phyloP scores from a whole-genome alignment of 1,284 basidiomycete genomes.

The Moniliella sp. region DNA sequence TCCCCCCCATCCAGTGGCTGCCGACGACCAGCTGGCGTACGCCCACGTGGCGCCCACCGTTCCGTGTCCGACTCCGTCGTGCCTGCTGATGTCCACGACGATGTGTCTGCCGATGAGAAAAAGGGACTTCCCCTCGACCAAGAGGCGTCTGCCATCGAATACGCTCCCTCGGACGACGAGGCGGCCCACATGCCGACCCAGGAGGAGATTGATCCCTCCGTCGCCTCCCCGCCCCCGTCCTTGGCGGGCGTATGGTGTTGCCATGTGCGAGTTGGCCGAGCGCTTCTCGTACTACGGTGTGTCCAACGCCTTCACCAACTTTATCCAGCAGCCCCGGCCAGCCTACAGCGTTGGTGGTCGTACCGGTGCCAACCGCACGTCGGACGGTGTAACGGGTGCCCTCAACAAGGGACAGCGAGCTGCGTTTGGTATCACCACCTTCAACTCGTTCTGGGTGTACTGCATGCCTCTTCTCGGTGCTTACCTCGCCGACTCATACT shows the following conservation, averaged over 20 bases:
- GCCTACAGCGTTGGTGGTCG: slow-evolving; percentile 12
- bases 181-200: too few relatives aligned
- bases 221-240: slow-evolving; percentile 22
- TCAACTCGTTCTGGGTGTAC: slow-evolving; percentile 29
- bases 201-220: too few relatives aligned
- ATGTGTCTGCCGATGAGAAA: too few relatives aligned
- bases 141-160: too few relatives aligned
- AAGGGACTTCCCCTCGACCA: too few relatives aligned
- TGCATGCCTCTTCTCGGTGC: slow-evolving; percentile 26
- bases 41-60: too few relatives aligned
- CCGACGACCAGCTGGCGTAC: too few relatives aligned
- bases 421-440: slow-evolving; percentile 27
- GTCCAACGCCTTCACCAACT: slow-evolving; percentile 26
- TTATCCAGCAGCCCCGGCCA: slow-evolving; percentile 20
- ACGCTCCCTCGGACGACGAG: too few relatives aligned
- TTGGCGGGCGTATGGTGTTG: slow-evolving; percentile 22
- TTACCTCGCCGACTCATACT: slow-evolving; percentile 35
- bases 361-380: slow-evolving; percentile 5
- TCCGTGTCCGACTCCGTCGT: too few relatives aligned
- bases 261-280: slow-evolving; percentile 30
- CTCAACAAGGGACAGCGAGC: slow-evolving; percentile 24
- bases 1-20: too few relatives aligned
- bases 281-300: slow-evolving; percentile 31
- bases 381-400: slow-evolving; percentile 15
- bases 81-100: too few relatives aligned